These are phyloP conservation scores for Jamesozyma jinghongensis DNA, from an alignment of 805 yeast species.

Conservation along the genomic window DNA sequence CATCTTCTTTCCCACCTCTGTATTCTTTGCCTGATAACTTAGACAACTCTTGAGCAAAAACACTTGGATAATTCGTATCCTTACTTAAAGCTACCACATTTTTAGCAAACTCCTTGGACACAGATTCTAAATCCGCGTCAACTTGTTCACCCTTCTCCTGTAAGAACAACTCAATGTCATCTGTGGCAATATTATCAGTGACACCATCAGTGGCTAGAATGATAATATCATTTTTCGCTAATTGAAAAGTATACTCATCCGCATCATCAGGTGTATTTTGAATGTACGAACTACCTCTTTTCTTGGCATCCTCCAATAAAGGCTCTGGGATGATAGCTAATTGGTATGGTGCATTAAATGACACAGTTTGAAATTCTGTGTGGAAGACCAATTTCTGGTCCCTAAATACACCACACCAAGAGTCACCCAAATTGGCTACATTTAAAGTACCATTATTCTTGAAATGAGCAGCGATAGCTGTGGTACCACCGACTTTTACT, in stretches of 20 bases:
- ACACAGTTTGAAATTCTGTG: conserved; percentile 73
- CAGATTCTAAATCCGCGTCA: conserved; percentile 33
- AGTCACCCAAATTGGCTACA: conserved; percentile 85
- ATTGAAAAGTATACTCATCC: conserved; percentile 55
- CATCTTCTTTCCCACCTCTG: conserved; percentile 93
- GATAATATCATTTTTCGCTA: conserved; percentile 64
- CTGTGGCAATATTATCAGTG: conserved; percentile 68
- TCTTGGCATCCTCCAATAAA: conserved; percentile 43
- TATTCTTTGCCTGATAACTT: conserved; percentile 30
- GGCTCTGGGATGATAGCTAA: conserved; percentile 71
- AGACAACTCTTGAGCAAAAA: conserved; percentile 61
- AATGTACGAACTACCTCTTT: conserved; percentile 53
- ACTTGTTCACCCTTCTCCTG: conserved; percentile 36
- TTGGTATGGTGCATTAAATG: conserved; percentile 88
- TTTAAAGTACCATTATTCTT: conserved; percentile 42
- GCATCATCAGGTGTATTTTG: conserved; percentile 63
- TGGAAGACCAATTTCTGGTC: conserved; percentile 49
- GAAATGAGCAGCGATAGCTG: conserved; percentile 77
- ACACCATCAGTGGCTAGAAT: conserved; percentile 92
- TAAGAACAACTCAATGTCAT: conserved; percentile 62
- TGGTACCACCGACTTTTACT: conserved; percentile 87
- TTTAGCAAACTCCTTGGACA: conserved; percentile 49
- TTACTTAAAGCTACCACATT: conserved; percentile 61
- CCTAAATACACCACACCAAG: conserved; percentile 86
- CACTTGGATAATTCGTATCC: conserved; percentile 69